Conservation (phyloP, 1,284 basidiomycete species). For the Irpex rosettiformis region DNA sequence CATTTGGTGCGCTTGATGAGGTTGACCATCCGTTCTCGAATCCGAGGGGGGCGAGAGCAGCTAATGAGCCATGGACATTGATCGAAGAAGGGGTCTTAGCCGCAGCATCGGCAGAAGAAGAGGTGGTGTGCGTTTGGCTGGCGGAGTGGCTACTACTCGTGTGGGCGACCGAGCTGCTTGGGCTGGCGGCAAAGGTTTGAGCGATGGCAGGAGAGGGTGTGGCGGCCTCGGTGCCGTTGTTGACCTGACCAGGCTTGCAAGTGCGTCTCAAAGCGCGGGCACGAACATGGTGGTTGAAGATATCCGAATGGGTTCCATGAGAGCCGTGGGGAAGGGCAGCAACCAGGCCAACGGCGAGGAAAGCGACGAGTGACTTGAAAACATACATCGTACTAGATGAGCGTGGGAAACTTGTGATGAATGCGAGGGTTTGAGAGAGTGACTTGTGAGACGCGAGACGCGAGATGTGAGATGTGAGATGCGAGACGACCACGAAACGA, state of each 20-base stretch:
- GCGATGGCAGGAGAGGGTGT: slow-evolving; percentile 4
- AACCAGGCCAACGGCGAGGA: slow-evolving; percentile 20
- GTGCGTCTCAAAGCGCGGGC: slow-evolving; percentile 7
- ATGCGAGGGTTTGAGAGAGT: slow-evolving; percentile 11
- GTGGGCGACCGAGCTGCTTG: background rate
- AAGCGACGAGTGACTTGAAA: slow-evolving; percentile 21
- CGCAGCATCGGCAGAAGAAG: slow-evolving; percentile 5
- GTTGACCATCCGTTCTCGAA: slow-evolving; percentile 11
- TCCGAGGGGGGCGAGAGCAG: slow-evolving; percentile 7
- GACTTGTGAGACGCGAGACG: slow-evolving; percentile 4
- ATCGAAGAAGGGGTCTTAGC: background rate
- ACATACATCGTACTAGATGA: slow-evolving; percentile 19
- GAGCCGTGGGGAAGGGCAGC: slow-evolving; percentile 12
- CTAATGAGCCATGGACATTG: background rate
- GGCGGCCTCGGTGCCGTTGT: background rate
- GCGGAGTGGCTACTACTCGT: background rate
- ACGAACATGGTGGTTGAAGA: slow-evolving; percentile 6
- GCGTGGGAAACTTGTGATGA: background rate
- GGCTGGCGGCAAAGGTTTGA: background rate
- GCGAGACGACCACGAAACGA: background rate
- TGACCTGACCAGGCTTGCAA: slow-evolving; percentile 10
- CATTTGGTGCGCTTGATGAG: background rate
- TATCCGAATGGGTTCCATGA: background rate
- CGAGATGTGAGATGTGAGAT: too few relatives aligned
- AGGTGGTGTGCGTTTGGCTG: background rate